These are phyloP conservation scores for Boeremia exigua DNA, from an alignment of 2,329 filamentous ascomycete genomes.

Conservation along the genomic window DNA sequence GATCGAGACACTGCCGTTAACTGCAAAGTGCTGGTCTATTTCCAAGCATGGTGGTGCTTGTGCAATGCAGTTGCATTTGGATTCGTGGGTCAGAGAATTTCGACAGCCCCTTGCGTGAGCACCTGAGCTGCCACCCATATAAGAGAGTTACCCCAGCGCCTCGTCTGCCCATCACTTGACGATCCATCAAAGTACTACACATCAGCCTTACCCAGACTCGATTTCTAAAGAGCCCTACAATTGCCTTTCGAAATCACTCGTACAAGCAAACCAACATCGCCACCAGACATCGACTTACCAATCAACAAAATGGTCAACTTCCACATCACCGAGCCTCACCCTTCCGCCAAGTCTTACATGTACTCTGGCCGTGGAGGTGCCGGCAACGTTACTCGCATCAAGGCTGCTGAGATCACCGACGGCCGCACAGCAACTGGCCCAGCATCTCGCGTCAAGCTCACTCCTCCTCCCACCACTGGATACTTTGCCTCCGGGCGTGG, in stretches of 20 bases:
- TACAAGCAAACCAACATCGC: slow-evolving; percentile 16
- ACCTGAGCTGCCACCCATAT: slow-evolving; percentile 15
- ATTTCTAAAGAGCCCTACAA: slow-evolving; percentile 5
- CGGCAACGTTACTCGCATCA: slow-evolving; percentile 63
- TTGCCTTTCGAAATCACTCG: slow-evolving; percentile 21
- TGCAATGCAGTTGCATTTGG: slow-evolving; percentile 34
- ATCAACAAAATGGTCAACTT: slow-evolving; percentile 51
- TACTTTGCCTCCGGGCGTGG: slow-evolving; percentile 71
- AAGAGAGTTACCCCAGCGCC: slow-evolving; percentile 5
- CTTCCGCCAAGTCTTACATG: slow-evolving; percentile 61
- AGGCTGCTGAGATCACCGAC: slow-evolving; percentile 60
- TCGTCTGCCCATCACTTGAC: slow-evolving; percentile 10
- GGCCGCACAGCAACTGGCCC: slow-evolving; percentile 54
- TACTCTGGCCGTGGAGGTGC: slow-evolving; percentile 64
- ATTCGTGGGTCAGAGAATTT: slow-evolving; percentile 38
- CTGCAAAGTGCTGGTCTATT: slow-evolving; percentile 47
- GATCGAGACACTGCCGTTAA: slow-evolving; percentile 50
- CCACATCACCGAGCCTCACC: slow-evolving; percentile 67
- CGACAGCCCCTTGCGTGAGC: slow-evolving; percentile 21
- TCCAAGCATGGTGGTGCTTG: slow-evolving; percentile 28
- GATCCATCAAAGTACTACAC: slow-evolving; percentile 17
- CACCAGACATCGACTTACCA: slow-evolving; percentile 19
- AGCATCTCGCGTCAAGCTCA: slow-evolving; percentile 57
- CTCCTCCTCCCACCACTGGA: slow-evolving; percentile 52
- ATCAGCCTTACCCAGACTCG: slow-evolving; percentile 21